Base-by-base conservation (phyloP, 768 basidiomycete genomes). In the Coprinopsis cinerea region DNA sequence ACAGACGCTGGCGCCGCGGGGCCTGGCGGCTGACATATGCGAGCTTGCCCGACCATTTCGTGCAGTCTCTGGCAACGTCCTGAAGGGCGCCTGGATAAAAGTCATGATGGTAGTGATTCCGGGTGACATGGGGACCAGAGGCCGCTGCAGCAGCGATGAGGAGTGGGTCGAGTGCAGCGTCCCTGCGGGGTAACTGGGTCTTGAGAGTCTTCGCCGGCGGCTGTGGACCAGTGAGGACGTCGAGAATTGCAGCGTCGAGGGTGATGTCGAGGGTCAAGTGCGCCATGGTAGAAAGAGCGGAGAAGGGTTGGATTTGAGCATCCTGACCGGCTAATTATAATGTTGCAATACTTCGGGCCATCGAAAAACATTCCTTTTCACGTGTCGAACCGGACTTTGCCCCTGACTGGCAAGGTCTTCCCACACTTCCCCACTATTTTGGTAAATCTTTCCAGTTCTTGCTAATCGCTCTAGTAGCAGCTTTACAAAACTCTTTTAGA, bases 101-200 rank as follows among this genome's bases (percentile, higher is more conserved):
- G 58, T 86, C 85, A 63, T 94, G 92, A 43, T 83, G 77, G 60
- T 87, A 89, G 63, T 94, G 92, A 58, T 92, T 89, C 39, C 88
- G 77, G 32, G 92, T 92, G 48, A 87, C 75, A 53, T 88, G 79
- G 9, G 87, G 85, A 3, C 82, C 83, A 0, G 86, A 83, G 0
- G 86, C 82, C 9, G 78, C 75, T 4, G 82, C 88, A 0, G 85
- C 85, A 24, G 87, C 88, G 48, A 92, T 77, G 47, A 92, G 70
- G 4, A 92, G 70, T 17, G 89, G 85, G 60, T 92, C 89, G 34
- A 92, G 75, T 0, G 80, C 77, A 4, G 85, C 81, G 63, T 91
- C 87, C 35, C 85, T 74, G 39, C 83, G 72, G 32, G 76, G 69
- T 57, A 83, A 75, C 24, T 61, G 57, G 18, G 69, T 56, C 71